phyloP scores from a whole-genome alignment of 257 asterid species.

The Mentha longifolia region DNA sequence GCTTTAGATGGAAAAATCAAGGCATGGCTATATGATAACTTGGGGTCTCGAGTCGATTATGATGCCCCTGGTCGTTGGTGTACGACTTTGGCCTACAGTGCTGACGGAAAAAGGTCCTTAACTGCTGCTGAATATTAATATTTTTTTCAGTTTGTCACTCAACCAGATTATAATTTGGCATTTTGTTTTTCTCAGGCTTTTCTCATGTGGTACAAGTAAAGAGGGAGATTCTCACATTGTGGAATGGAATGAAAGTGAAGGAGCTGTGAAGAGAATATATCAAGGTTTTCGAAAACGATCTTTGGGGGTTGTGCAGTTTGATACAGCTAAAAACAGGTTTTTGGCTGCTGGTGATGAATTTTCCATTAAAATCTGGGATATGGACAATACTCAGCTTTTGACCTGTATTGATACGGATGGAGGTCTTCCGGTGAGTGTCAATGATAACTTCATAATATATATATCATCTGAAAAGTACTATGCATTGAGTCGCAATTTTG shows the following conservation, averaged over 20 bases:
- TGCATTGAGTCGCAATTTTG: conserved; percentile 21
- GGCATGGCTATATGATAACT: conserved; percentile 67
- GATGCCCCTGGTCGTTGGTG: conserved; percentile 77
- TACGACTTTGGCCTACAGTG: conserved; percentile 68
- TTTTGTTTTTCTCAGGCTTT: conserved; percentile 47
- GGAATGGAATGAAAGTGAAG: conserved; percentile 81
- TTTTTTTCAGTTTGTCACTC: conserved; percentile 19
- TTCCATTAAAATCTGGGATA: conserved; percentile 68
- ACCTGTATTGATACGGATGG: conserved; percentile 67
- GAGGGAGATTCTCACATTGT: conserved; percentile 74
- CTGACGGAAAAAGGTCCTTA: conserved; percentile 64
- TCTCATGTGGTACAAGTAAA: conserved; percentile 76
- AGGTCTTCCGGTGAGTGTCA: conserved; percentile 60
- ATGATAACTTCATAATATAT: not conserved
- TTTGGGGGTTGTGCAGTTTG: conserved; percentile 66
- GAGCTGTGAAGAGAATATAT: conserved; percentile 64
- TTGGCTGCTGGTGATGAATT: conserved; percentile 74
- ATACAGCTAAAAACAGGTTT: conserved; percentile 57
- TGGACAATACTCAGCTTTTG: conserved; percentile 63
- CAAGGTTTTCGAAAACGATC: conserved; percentile 65
- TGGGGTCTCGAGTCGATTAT: conserved; percentile 71
- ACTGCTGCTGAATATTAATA: not conserved
- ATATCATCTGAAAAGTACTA: not conserved
- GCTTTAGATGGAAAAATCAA: conserved; percentile 71
- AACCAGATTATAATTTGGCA: conserved; percentile 26